Base-by-base conservation (phyloP, 306 rosid genomes). In the Vigna reflexopilosa region DNA sequence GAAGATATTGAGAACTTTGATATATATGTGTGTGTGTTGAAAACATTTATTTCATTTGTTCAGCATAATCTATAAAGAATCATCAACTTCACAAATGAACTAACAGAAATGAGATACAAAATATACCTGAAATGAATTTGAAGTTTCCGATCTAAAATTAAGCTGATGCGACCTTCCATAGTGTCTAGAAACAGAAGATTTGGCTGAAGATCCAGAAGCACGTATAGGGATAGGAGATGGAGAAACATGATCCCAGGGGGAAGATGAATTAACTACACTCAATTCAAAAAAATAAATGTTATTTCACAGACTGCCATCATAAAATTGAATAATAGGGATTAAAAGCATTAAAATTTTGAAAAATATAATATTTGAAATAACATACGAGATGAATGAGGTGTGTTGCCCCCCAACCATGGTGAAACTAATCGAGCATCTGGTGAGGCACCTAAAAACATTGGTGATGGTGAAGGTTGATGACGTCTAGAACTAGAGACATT, bases 341-440 rank as follows among this genome's bases (percentile, higher is more conserved):
- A 40, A 17, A 54, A 50, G 24, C 55, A 77, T 20, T 20, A 20
- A 70, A 34, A 47, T 70, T 16, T 47, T 58, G 69, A 62, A 68
- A 9, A 70, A 30, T 38, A 48, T 54, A 56, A 30, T 32, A 47
- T 77, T 50, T 55, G 55, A 76, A 79, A 67, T 81, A 80, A 76
- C 88, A 70, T 89, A 94, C 98, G 80, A 42, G 86, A 51, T 30
- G 95, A 89, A 81, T 72, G 64, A 65, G 97, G 93, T 57, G 98
- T 92, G 56, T 86, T 74, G 77, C 94, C 94, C 77, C 95, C 97
- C 75, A 90, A 75, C 98, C 97, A 95, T 15, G 98, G 98, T 47
- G 98, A 95, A 61, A 89, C 98, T 67, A 95, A 85, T 67, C 98
- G 91, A 28, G 93, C 98, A 88, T 92, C 98, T 10, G 98, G 98